Evolutionary conservation across 1,139 yeast species (phyloP), one percentile per base, ranked within the genome.

Genomic region (Groenewaldozyma auringiensis): DNA sequence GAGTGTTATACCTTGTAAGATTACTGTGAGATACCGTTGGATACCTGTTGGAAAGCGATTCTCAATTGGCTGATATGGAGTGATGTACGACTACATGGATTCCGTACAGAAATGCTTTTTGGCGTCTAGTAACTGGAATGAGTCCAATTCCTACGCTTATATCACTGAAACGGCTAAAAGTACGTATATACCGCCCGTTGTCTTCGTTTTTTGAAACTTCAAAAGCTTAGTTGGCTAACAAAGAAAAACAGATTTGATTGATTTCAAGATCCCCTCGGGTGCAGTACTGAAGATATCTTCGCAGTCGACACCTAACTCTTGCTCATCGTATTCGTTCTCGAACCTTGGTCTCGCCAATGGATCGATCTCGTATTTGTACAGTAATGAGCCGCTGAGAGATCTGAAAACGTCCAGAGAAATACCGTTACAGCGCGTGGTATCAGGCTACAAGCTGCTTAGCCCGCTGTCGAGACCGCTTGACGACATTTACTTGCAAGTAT

Each of bases 31-130:
- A n/a, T n/a, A n/a, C n/a, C n/a, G n/a, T n/a, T n/a, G n/a, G n/a
- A n/a, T n/a, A n/a, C n/a, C n/a, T n/a, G n/a, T n/a, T n/a, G n/a
- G n/a, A n/a, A n/a, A n/a, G n/a, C n/a, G n/a, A n/a, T n/a, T n/a
- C n/a, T n/a, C n/a, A n/a, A n/a, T n/a, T n/a, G n/a, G n/a, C n/a
- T n/a, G n/a, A n/a, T n/a, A n/a, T n/a, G n/a, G n/a, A n/a, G n/a
- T n/a, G n/a, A 87, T 88, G 96, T 72, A 81, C 54, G 76, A 79
- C 43, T 86, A 83, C 65, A 86, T 87, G 94, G 95, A 88, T 58
- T 82, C 83, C 63, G 76, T 88, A 39, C 81, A 81, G 54, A 72
- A 74, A 63, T 77, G 87, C 54, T 88, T 84, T 65, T 78, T 81
- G 62, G 65, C 68, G 44, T 65, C 82, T 34, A 81, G 94, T 1